phyloP scores from a whole-genome alignment of 495 filamentous ascomycete genomes.

The Xylaria sp. region DNA sequence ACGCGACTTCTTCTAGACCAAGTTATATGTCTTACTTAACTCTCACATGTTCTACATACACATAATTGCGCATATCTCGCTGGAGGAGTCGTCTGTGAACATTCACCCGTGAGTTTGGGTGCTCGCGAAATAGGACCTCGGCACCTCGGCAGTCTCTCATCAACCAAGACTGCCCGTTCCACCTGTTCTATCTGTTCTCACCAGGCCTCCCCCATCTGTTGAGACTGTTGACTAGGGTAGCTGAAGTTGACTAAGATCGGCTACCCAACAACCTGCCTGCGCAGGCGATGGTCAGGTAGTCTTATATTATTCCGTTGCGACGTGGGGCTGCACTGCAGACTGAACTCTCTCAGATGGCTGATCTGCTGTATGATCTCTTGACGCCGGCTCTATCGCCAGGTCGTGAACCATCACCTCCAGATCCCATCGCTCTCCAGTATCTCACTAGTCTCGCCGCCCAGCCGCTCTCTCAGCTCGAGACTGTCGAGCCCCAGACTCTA shows the following conservation, averaged over 20 bases:
- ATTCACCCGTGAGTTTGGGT: not conserved
- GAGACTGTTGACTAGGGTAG: not conserved
- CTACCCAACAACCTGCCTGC: not conserved
- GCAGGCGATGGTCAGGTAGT: not conserved
- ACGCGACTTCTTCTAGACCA: not conserved
- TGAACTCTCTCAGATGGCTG: slow-evolving; percentile 58
- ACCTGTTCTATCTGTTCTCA: not conserved
- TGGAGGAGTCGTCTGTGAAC: not conserved
- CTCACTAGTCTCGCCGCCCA: slow-evolving; percentile 81
- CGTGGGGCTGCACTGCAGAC: not conserved
- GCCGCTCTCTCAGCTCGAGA: slow-evolving; percentile 72
- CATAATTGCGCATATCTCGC: not conserved
- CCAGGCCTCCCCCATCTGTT: not conserved
- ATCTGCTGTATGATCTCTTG: slow-evolving; percentile 76
- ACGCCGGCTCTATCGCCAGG: slow-evolving; percentile 60
- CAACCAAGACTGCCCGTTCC: too few relatives aligned
- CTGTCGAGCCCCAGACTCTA: slow-evolving; percentile 80
- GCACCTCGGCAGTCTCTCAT: slow-evolving; percentile 11
- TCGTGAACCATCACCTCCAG: slow-evolving; percentile 43
- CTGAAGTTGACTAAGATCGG: not conserved
- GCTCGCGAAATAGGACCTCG: slow-evolving; percentile 14
- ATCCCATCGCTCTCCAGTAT: slow-evolving; percentile 81
- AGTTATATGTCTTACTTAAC: slow-evolving; percentile 10
- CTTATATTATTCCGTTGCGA: not conserved
- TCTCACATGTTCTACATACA: not conserved